Conservation (phyloP, 2,329 filamentous ascomycete genomes). For the Colletotrichum sp. region DNA sequence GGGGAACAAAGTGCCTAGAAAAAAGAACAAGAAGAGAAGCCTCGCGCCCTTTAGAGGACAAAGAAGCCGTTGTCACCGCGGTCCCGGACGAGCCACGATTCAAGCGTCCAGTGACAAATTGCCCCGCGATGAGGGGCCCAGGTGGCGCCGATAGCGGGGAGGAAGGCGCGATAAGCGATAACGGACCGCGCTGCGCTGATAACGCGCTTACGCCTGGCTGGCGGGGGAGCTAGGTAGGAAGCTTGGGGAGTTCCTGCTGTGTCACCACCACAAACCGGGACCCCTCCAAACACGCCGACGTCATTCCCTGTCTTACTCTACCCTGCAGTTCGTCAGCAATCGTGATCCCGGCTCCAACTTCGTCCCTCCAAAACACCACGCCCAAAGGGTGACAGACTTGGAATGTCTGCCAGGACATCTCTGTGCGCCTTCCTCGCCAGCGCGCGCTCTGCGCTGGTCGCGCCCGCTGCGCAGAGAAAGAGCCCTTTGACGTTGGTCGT, state of each 20-base stretch:
- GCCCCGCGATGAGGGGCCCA: background rate
- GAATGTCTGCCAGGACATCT: constrained; percentile 40
- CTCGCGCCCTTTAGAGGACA: background rate
- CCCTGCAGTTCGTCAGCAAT: background rate
- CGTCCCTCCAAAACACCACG: background rate
- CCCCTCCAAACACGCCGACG: background rate
- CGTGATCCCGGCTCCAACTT: background rate
- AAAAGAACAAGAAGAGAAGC: background rate
- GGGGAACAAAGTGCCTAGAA: background rate
- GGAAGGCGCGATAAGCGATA: background rate
- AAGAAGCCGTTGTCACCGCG: background rate
- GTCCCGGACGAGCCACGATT: background rate
- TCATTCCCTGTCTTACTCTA: background rate
- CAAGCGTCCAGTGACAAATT: background rate
- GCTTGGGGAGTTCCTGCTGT: background rate
- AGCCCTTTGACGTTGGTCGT: constrained; percentile 65
- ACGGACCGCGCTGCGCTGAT: background rate
- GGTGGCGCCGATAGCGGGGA: constrained; percentile 4
- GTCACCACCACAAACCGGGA: background rate
- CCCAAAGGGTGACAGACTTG: background rate
- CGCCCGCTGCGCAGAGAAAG: constrained; percentile 47
- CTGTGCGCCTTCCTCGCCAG: constrained; percentile 56
- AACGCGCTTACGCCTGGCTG: background rate
- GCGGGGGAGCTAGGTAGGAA: background rate
- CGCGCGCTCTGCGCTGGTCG: constrained; percentile 52